Evolutionary conservation across 495 filamentous ascomycete genomes (phyloP).

Genomic region (Trichocladium uniseriatum): DNA sequence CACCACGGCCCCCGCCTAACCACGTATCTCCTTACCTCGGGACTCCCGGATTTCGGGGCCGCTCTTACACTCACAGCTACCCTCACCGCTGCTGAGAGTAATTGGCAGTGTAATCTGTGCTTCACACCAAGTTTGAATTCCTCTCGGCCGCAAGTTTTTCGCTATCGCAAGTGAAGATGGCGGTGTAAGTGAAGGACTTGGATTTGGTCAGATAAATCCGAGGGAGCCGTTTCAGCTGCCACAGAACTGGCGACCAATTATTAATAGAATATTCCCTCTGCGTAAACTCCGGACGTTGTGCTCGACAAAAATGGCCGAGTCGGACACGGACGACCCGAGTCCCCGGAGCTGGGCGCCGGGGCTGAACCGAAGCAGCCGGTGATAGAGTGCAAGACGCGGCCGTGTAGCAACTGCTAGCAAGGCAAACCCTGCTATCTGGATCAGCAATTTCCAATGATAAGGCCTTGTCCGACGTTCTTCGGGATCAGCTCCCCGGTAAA

Average conservation of each 20-base stretch:
- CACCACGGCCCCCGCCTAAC: neutral
- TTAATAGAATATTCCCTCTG: conserved; percentile 2
- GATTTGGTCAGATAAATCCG: neutral
- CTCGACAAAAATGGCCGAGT: neutral
- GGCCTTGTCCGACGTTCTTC: no score
- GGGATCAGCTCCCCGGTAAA: no score
- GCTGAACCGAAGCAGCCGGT: conserved; percentile 1
- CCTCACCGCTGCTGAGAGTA: neutral
- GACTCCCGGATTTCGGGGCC: no score
- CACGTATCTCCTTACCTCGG: no score
- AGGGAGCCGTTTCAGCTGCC: neutral
- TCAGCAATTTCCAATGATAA: no score
- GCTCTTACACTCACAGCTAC: no score
- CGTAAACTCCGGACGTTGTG: neutral
- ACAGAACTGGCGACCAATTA: neutral
- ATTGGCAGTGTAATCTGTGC: neutral
- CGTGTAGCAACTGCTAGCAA: no score
- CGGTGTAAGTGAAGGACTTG: neutral
- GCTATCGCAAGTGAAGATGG: neutral
- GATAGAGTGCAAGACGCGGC: neutral
- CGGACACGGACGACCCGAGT: conserved; percentile 1
- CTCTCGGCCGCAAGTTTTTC: no score
- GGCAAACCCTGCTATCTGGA: no score
- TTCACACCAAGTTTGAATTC: neutral
- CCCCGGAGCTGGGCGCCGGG: conserved; percentile 7